A percentile compares a stretch with the other conserved stretches of the same genome.
phyloP scores from a whole-genome alignment of 129 eudicot species.

The Helichrysum umbraculigerum region DNA sequence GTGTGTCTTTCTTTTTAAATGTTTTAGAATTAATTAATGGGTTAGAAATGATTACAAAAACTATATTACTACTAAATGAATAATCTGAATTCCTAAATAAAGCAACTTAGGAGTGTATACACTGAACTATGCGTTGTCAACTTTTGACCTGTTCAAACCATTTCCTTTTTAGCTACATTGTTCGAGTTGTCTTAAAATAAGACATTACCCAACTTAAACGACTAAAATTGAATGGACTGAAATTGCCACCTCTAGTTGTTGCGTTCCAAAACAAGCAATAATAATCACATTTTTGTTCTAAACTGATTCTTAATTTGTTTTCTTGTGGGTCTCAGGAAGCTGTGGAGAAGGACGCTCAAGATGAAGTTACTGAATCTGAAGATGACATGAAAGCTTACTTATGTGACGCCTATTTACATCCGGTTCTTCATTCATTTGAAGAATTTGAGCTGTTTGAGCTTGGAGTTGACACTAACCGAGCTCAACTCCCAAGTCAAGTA shows the following conservation, averaged over 20 bases:
- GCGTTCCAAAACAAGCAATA: neutral
- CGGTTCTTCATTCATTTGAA: constrained; percentile 72
- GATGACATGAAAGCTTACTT: constrained; percentile 57
- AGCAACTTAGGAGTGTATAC: no score
- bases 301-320: constrained; percentile 2
- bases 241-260: neutral
- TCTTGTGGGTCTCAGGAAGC: constrained; percentile 67
- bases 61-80: no score
- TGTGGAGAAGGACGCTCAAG: constrained; percentile 68
- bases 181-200: no score
- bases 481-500: constrained; percentile 38
- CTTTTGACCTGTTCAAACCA: no score
- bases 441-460: constrained; percentile 69
- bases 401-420: constrained; percentile 83
- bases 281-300: neutral
- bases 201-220: no score
- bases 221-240: neutral
- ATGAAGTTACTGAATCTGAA: constrained; percentile 46
- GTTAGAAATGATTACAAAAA: no score
- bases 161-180: no score
- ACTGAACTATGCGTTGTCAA: no score
- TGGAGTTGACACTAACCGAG: constrained; percentile 44
- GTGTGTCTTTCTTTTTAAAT: no score
- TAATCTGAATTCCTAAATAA: no score
- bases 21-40: no score